Evolutionary conservation across 2,329 filamentous ascomycete species (phyloP), one percentile per base, ranked within the genome.

Genomic region (Curvularia sp.): DNA sequence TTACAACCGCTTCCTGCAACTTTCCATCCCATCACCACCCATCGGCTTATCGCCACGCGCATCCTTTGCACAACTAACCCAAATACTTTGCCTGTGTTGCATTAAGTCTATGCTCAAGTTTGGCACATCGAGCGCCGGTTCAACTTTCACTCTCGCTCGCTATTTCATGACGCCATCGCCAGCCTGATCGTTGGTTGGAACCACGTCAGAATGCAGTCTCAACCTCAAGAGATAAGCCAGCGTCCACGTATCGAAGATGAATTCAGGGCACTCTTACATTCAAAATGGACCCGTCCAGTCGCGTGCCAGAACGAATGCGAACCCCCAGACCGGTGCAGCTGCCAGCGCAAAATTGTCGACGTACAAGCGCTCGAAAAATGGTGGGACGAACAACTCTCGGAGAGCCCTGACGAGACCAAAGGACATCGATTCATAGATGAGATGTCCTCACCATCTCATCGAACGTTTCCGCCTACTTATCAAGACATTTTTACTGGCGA

Each of bases 121-220:
- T 28, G 27, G 27, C n/a, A n/a, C 18, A 30, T 46, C 25, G 3
- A 46, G 8, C 43, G 18, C 43, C 9, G 6, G 3, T 19, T 28
- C 15, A 30, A 10, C 23, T 25, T 47, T 18, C 49, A 47, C 32
- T 19, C 1, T 21, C 21, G 8, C 28, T 18, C 43, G 42, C 41
- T 12, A 8, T 41, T 36, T 49, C 47, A 51, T 49, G 32, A 49
- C 47, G 21, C 6, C 28, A 21, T 38, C 9, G 38, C 47, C 43
- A 57, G 46, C 50, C 54, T 60, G 55, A 39, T 48, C 0, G 18
- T 25, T 49, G 48, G 45, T 47, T 53, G 50, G 50, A 30, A 53
- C 53, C 59, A 57, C 56, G 43, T 59, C 43, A 49, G 4, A 27
- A 59, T 56, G 51, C 12, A 7, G n/a, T 12, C n/a, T 10, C 10